Evolutionary conservation across 2,329 filamentous ascomycete species (phyloP).

Genomic region (Cladorrhinum sp.): DNA sequence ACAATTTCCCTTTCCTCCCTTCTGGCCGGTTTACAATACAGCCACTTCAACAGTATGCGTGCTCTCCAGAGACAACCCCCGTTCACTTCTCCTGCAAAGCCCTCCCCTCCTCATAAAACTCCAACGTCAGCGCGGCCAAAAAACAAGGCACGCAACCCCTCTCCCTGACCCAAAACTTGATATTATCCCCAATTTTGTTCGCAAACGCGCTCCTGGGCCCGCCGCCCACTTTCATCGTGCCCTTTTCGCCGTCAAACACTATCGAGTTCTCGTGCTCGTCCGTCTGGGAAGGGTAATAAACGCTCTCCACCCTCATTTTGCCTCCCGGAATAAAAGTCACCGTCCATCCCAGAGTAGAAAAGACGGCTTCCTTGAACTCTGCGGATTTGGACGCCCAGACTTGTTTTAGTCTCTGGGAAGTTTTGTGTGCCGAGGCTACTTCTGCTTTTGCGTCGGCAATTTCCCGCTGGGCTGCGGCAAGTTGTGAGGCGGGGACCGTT

Average conservation of each 20-base stretch:
- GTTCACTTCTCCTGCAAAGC: conserved; percentile 3
- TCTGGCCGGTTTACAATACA: no score
- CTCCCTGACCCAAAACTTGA: conserved; percentile 94
- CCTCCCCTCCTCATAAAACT: conserved; percentile 77
- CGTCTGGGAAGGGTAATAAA: conserved; percentile 69
- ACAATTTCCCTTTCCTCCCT: no score
- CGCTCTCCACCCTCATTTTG: conserved; percentile 84
- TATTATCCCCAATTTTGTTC: conserved; percentile 75
- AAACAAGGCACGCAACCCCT: conserved; percentile 93
- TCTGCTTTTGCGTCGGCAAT: conserved; percentile 68
- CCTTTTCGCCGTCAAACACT: conserved; percentile 88
- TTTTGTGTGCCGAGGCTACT: conserved; percentile 73
- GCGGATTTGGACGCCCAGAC: conserved; percentile 88
- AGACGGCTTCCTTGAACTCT: conserved; percentile 94
- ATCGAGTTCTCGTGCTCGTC: conserved; percentile 71
- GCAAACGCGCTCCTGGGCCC: conserved; percentile 86
- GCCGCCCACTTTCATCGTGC: conserved; percentile 96
- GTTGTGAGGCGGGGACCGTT: conserved; percentile 71
- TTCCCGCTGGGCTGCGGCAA: conserved; percentile 72
- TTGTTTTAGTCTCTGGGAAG: conserved; percentile 80
- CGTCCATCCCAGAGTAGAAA: conserved; percentile 88
- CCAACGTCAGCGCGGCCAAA: conserved; percentile 82
- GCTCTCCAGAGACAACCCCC: no score
- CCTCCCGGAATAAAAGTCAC: conserved; percentile 97
- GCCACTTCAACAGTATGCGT: no score